Evolutionary conservation across 768 basidiomycete species (phyloP).

Genomic region (Podaxis sp.): DNA sequence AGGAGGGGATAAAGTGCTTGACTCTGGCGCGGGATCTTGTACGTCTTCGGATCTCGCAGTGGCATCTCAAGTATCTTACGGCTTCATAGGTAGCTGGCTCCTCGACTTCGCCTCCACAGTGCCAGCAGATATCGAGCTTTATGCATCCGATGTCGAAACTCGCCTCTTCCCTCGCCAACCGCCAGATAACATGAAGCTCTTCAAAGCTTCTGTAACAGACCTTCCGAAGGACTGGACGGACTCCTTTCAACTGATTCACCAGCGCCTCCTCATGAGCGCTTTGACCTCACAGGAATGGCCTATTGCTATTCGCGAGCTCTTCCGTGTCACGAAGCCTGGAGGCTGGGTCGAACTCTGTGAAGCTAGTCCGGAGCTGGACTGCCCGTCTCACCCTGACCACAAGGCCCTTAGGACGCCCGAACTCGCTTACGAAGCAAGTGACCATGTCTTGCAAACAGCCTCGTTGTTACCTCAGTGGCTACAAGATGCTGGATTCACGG

Average conservation of each 20-base stretch:
- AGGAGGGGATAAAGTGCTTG: conserved; percentile 11
- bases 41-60: not conserved
- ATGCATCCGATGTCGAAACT: conserved; percentile 21
- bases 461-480: conserved; percentile 16
- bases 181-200: conserved; percentile 13
- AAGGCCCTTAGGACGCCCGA: conserved; percentile 6
- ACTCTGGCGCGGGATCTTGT: conserved; percentile 16
- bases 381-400: conserved; percentile 11
- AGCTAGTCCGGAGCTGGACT: conserved; percentile 10
- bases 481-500: not conserved
- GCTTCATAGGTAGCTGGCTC: conserved; percentile 21
- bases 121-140: conserved; percentile 14
- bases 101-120: conserved; percentile 17
- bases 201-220: conserved; percentile 4
- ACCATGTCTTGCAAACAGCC: conserved; percentile 13
- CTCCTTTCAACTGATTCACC: conserved; percentile 13
- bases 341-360: conserved; percentile 16
- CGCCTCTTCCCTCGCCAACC: conserved; percentile 20
- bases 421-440: conserved; percentile 8
- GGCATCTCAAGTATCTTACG: not conserved
- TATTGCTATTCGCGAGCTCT: conserved; percentile 6
- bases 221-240: conserved; percentile 13
- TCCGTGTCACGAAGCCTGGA: conserved; percentile 12
- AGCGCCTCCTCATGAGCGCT: conserved; percentile 13
- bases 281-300: conserved; percentile 15